Conservation (phyloP, 2,329 filamentous ascomycete genomes). For the Arthrobotrys pseudoclavata region DNA sequence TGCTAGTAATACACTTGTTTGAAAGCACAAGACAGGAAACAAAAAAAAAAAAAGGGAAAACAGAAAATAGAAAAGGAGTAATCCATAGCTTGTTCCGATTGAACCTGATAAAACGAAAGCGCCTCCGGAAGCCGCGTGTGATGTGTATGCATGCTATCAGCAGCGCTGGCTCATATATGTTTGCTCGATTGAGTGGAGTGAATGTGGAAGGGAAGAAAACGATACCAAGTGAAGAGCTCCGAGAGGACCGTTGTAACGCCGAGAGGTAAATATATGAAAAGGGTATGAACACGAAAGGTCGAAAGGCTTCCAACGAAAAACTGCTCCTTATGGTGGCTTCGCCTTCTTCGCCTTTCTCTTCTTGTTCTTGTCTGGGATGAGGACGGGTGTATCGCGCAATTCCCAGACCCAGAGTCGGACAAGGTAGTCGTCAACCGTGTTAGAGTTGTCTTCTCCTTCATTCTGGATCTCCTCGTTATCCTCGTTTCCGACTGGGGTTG, state of each 20-base stretch:
- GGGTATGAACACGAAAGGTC: conserved; percentile 21
- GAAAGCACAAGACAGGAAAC: neutral
- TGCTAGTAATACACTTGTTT: conserved; percentile 22
- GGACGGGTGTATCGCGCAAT: conserved; percentile 69
- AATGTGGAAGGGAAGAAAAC: neutral
- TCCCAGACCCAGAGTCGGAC: conserved; percentile 76
- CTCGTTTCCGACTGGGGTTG: conserved; percentile 38
- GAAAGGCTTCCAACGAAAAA: conserved; percentile 3
- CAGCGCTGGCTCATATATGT: neutral
- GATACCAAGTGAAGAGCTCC: neutral
- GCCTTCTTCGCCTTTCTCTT: conserved; percentile 68
- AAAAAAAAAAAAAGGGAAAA: conserved; percentile 13
- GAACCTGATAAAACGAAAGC: neutral
- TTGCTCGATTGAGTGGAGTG: conserved; percentile 29
- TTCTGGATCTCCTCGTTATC: conserved; percentile 61
- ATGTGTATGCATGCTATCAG: neutral
- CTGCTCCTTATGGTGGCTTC: conserved; percentile 36
- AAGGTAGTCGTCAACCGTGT: conserved; percentile 81
- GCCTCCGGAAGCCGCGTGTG: neutral
- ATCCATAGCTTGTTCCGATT: neutral
- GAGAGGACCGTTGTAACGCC: neutral
- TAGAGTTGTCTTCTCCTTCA: conserved; percentile 68
- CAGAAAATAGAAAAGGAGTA: neutral
- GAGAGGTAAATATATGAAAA: conserved; percentile 37
- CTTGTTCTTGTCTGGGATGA: conserved; percentile 68